phyloP scores from a whole-genome alignment of 1,139 yeast species.

The Diutina sp. region DNA sequence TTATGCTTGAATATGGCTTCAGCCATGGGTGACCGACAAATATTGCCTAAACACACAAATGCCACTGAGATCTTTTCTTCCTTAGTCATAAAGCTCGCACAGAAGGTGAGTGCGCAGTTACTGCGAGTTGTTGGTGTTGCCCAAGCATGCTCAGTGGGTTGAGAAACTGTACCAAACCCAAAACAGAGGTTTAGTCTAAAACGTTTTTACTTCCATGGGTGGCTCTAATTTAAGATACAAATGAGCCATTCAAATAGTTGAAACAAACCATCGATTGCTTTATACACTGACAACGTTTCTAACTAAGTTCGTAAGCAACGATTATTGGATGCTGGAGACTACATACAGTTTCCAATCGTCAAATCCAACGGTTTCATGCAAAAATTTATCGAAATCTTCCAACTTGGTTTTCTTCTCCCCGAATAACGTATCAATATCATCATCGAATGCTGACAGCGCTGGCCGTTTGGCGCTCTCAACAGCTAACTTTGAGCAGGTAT shows the following conservation, averaged over 20 bases:
- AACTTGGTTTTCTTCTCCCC: constrained; percentile 21
- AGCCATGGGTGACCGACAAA: constrained; percentile 97
- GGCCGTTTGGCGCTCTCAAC: constrained; percentile 6
- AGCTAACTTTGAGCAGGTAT: constrained; percentile 14
- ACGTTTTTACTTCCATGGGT: too few species aligned
- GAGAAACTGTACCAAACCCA: too few species aligned
- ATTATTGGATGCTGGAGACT: background rate
- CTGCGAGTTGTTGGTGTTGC: too few species aligned
- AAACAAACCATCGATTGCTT: background rate
- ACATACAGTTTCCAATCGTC: constrained; percentile 24
- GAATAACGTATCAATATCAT: constrained; percentile 25
- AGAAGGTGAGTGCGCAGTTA: background rate
- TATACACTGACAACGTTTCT: background rate
- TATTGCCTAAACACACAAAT: constrained; percentile 86
- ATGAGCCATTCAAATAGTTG: too few species aligned
- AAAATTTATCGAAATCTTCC: constrained; percentile 12
- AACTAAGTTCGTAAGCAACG: background rate
- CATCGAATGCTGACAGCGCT: constrained; percentile 6
- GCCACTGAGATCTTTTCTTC: constrained; percentile 48
- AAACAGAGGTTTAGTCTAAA: too few species aligned
- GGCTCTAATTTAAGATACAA: too few species aligned
- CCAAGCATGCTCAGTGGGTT: too few species aligned
- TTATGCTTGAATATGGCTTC: constrained; percentile 75
- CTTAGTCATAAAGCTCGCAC: constrained; percentile 8
- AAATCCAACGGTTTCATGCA: constrained; percentile 23